Evolutionary conservation across 495 filamentous ascomycete genomes (phyloP), one percentile per base, ranked within the genome.

Genomic region (Platismatia glauca): DNA sequence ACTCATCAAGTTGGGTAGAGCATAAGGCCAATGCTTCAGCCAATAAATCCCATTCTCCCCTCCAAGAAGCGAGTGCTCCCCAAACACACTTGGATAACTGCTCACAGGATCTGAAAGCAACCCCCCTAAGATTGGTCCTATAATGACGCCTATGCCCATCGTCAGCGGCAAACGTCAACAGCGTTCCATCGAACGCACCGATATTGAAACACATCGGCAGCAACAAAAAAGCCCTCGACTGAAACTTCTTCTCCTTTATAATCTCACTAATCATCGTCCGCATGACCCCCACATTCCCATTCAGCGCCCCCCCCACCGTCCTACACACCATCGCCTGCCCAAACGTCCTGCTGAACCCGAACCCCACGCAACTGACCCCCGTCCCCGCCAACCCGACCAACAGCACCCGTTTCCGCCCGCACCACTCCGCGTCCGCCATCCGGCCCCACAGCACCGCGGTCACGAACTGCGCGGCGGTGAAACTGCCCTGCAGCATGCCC

Each of bases 401-500:
- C 67, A 95, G 75, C 44, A 92, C 88, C 37, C 84, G 86, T 71
- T 90, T 91, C 29, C 90, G 81, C 15, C 90, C 90, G 48, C 83
- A 81, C 71, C 78, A 78, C 57, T 83, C 80, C 5, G 84, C 83
- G 73, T 94, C 89, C 4, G 89, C 87, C 34, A 87, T 74, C 1
- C 87, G 80, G 7, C 90, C 90, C 90, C 90, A 94, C 29, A 89
- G 70, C 71, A 95, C 89, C n/a, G 88, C 89, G 1, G 90, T 93
- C 33, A 89, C 77, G 71, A 91, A 91, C 75, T 95, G 90, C 9
- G 89, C 87, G 8, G 86, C 87, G 0, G 89, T 89, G 70, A 94
- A 95, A 63, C 83, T 83, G 39, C 86, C 88, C 65, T 89, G 86
- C 48, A 95, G 77, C 37, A 93, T 79, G 56, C 90, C 90, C 5